A percentile compares a stretch with the other conserved stretches of the same genome.
Conservation (phyloP, 179 eudicot species). For the Pouteria campechiana region DNA sequence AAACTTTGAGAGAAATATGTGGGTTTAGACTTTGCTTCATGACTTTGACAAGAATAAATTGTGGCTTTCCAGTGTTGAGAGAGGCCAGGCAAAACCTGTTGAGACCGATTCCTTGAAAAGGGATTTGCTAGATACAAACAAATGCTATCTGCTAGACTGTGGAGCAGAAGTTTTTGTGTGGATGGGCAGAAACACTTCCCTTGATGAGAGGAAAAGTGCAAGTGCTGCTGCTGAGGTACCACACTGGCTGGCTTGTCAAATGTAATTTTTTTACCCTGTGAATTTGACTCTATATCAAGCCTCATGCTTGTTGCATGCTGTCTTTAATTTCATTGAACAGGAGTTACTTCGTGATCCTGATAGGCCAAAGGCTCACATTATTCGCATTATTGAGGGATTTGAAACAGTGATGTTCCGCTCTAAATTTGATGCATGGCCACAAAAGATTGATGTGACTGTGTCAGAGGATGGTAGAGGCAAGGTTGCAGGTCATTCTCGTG, state of each 20-base stretch:
- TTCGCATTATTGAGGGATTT: constrained; percentile 72
- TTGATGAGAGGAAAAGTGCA: constrained; percentile 74
- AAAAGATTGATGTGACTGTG: constrained; percentile 41
- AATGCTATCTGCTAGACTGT: constrained; percentile 79
- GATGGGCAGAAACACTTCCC: constrained; percentile 78
- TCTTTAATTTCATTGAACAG: constrained; percentile 16
- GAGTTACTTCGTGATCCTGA: constrained; percentile 41
- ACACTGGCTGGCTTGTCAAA: neutral
- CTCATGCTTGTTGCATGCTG: constrained; percentile 1
- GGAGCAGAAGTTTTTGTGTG: constrained; percentile 80
- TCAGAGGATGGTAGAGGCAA: constrained; percentile 95
- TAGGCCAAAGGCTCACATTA: constrained; percentile 49
- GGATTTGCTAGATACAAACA: constrained; percentile 63
- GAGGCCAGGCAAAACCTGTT: constrained; percentile 58
- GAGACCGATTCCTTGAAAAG: constrained; percentile 59
- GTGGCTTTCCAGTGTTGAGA: constrained; percentile 48
- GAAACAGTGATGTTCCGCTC: constrained; percentile 69
- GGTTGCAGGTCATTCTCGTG: constrained; percentile 71
- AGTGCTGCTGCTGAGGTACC: constrained; percentile 76
- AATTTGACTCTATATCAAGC: neutral
- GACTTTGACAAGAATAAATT: constrained; percentile 7
- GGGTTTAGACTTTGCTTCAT: neutral
- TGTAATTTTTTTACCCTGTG: neutral
- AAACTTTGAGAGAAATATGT: too few species aligned
- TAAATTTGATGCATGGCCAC: constrained; percentile 75